These are phyloP conservation scores for Hyphopichia homilentoma DNA, from an alignment of 805 yeast genomes.

Conservation along the genomic window DNA sequence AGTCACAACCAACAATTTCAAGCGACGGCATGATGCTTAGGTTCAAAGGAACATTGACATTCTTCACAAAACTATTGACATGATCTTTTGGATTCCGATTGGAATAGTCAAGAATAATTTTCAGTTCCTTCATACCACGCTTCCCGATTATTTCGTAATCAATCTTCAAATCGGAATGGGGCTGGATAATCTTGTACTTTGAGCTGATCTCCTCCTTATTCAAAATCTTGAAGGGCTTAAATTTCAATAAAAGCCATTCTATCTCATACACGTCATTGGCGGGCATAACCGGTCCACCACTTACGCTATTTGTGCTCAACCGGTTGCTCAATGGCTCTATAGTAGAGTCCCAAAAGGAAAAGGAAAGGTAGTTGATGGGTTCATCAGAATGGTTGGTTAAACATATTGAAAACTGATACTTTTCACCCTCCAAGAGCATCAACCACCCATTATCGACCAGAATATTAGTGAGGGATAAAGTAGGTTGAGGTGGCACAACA, in stretches of 20 bases:
- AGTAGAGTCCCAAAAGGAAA: constrained; percentile 71
- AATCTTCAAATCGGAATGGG: constrained; percentile 41
- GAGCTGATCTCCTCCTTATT: constrained; percentile 41
- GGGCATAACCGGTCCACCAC: constrained; percentile 34
- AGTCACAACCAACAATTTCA: constrained; percentile 72
- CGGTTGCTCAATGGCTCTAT: constrained; percentile 59
- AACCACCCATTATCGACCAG: constrained; percentile 62
- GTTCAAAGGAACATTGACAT: constrained; percentile 62
- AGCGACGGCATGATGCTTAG: constrained; percentile 70
- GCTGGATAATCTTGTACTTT: constrained; percentile 35
- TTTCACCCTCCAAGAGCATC: constrained; percentile 80
- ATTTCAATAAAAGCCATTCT: constrained; percentile 61
- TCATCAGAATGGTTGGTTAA: constrained; percentile 59
- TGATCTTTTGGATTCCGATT: constrained; percentile 22
- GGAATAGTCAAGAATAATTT: constrained; percentile 61
- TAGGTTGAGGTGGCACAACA: constrained; percentile 54
- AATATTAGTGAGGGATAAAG: constrained; percentile 47
- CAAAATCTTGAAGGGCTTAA: constrained; percentile 53
- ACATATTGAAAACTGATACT: constrained; percentile 43
- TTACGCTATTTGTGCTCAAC: constrained; percentile 30
- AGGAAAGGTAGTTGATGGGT: constrained; percentile 52
- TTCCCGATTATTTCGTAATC: constrained; percentile 65
- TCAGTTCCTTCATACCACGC: constrained; percentile 65
- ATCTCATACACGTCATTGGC: constrained; percentile 69
- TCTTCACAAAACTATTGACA: constrained; percentile 40